These are phyloP conservation scores for Phlebopus sp. DNA, from an alignment of 1,284 basidiomycete species.

Conservation along the genomic window DNA sequence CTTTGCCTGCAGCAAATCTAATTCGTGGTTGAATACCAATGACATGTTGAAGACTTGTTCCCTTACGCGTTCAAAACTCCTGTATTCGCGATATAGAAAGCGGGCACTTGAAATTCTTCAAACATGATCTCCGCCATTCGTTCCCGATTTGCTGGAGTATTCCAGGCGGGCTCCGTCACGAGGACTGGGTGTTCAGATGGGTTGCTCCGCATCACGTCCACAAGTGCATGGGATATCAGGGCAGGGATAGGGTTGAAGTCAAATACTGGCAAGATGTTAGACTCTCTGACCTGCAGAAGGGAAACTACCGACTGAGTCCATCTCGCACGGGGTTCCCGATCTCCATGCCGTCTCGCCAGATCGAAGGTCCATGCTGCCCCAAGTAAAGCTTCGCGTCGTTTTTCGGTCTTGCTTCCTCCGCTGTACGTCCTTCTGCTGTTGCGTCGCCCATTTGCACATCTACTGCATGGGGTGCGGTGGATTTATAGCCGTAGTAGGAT, in stretches of 20 bases:
- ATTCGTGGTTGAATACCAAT: conserved; percentile 10
- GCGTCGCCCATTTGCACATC: conserved; percentile 60
- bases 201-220: conserved; percentile 70
- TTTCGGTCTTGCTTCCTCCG: conserved; percentile 25
- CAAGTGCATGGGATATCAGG: conserved; percentile 75
- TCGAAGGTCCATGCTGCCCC: conserved; percentile 88
- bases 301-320: conserved; percentile 69
- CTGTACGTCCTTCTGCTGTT: conserved; percentile 33
- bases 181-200: conserved; percentile 88
- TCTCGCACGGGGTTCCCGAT: conserved; percentile 83
- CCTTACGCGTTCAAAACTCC: conserved; percentile 93
- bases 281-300: conserved; percentile 4
- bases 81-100: conserved; percentile 96
- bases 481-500: conserved; percentile 82
- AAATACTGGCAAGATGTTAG: conserved; percentile 49
- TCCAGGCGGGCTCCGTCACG: conserved; percentile 96
- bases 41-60: conserved; percentile 3
- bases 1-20: conserved; percentile 95
- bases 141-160: conserved; percentile 86
- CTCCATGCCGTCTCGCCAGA: conserved; percentile 90
- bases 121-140: conserved; percentile 96
- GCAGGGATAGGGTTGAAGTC: conserved; percentile 77
- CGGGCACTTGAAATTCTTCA: conserved; percentile 92
- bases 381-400: conserved; percentile 73
- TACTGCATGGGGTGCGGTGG: conserved; percentile 35